Conservation (phyloP, 495 filamentous ascomycete species). For the Penicillium egyptiacum region DNA sequence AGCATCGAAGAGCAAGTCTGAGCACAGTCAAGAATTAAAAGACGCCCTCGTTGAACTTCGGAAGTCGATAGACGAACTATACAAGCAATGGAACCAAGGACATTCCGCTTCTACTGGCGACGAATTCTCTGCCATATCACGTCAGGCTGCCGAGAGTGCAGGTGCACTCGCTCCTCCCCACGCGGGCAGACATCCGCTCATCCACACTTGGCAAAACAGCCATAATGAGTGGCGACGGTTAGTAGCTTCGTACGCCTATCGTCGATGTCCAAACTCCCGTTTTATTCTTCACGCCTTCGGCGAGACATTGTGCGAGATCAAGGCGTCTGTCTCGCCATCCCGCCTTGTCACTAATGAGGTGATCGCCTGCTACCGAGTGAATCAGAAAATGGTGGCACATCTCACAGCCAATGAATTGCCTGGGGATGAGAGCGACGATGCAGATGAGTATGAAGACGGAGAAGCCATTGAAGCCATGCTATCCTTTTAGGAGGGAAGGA, state of each 20-base stretch:
- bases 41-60: constrained; percentile 24
- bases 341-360: constrained; percentile 32
- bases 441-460: constrained; percentile 35
- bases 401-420: constrained; percentile 22
- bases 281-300: constrained; percentile 68
- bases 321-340: constrained; percentile 42
- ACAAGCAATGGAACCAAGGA: constrained; percentile 23
- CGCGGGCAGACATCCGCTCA: constrained; percentile 41
- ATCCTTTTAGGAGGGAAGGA: constrained; percentile 3
- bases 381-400: constrained; percentile 34
- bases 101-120: constrained; percentile 1
- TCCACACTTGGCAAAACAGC: constrained; percentile 45
- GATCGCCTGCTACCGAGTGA: constrained; percentile 34
- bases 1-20: constrained; percentile 28
- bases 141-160: constrained; percentile 25
- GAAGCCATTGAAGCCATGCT: constrained; percentile 38
- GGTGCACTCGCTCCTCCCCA: constrained; percentile 23
- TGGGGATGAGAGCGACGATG: constrained; percentile 20
- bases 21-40: constrained; percentile 26
- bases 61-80: constrained; percentile 15
- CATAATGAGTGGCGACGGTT: constrained; percentile 44
- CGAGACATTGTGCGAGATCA: constrained; percentile 61
- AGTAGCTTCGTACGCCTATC: constrained; percentile 63
- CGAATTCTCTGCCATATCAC: constrained; percentile 26
- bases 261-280: constrained; percentile 34